Conservation (phyloP, 768 basidiomycete species). For the Udeniomyces megalosporus region DNA sequence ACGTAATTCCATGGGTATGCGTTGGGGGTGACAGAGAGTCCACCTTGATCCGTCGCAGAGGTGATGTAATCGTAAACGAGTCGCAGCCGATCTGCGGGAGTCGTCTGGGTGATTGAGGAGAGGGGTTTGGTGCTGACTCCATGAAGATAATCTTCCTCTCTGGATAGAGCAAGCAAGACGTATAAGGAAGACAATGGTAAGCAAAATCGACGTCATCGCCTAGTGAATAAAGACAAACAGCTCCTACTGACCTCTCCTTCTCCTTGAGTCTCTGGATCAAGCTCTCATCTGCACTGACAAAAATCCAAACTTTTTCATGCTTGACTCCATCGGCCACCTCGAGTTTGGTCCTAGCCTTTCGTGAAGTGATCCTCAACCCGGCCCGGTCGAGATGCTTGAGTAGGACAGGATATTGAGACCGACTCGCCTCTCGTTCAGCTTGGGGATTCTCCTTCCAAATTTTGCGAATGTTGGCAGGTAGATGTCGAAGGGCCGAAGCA, state of each 20-base stretch:
- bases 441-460: neutral
- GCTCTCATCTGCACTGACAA: slow-evolving; percentile 4
- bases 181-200: too few species aligned
- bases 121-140: slow-evolving; percentile 35
- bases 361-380: slow-evolving; percentile 2
- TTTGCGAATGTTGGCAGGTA: neutral
- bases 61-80: slow-evolving; percentile 58
- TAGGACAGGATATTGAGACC: slow-evolving; percentile 1
- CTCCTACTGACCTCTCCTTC: slow-evolving; percentile 5
- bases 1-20: slow-evolving; percentile 14
- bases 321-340: neutral
- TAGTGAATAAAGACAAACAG: too few species aligned
- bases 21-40: slow-evolving; percentile 10
- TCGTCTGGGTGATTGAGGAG: slow-evolving; percentile 34
- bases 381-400: neutral
- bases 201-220: too few species aligned
- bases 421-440: neutral
- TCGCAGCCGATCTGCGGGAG: slow-evolving; percentile 64
- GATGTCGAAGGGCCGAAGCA: neutral
- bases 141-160: slow-evolving; percentile 28
- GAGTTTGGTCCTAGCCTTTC: slow-evolving; percentile 2
- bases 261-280: neutral
- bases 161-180: neutral
- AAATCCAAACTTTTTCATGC: slow-evolving; percentile 1
- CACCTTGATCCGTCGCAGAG: slow-evolving; percentile 10